A percentile compares a stretch with the other conserved stretches of the same genome.
phyloP scores from a whole-genome alignment of 768 basidiomycete species.

The Coprinopsis marcescibilis region DNA sequence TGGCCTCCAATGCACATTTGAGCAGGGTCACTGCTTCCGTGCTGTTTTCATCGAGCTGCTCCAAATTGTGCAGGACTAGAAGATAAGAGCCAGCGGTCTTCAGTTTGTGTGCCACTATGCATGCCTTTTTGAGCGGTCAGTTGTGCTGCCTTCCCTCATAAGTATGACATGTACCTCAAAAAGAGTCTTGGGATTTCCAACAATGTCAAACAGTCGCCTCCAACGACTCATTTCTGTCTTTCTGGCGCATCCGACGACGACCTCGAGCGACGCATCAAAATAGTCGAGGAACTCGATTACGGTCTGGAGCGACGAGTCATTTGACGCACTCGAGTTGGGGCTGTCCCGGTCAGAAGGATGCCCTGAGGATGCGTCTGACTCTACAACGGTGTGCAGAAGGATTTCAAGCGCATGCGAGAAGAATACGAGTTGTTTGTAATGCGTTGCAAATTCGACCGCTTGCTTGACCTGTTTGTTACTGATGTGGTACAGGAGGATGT shows the following conservation, averaged over 20 bases:
- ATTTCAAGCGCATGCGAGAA: constrained; percentile 94
- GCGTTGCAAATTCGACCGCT: constrained; percentile 79
- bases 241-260: constrained; percentile 92
- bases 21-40: constrained; percentile 80
- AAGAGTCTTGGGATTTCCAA: constrained; percentile 83
- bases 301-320: constrained; percentile 47
- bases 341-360: constrained; percentile 11
- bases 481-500: constrained; percentile 81
- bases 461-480: constrained; percentile 56
- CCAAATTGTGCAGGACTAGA: constrained; percentile 88
- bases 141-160: background rate
- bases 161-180: constrained; percentile 63
- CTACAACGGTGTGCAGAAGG: constrained; percentile 87
- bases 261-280: constrained; percentile 86
- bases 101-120: constrained; percentile 63
- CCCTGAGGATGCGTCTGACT: constrained; percentile 57
- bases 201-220: constrained; percentile 82
- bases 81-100: constrained; percentile 92
- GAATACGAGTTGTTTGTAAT: constrained; percentile 85
- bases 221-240: constrained; percentile 94
- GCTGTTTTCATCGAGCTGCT: constrained; percentile 77
- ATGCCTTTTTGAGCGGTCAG: constrained; percentile 44
- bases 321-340: constrained; percentile 13
- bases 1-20: constrained; percentile 63
- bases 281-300: constrained; percentile 92